These are phyloP conservation scores for Podaxis sp. DNA, from an alignment of 768 basidiomycete species.

Conservation along the genomic window DNA sequence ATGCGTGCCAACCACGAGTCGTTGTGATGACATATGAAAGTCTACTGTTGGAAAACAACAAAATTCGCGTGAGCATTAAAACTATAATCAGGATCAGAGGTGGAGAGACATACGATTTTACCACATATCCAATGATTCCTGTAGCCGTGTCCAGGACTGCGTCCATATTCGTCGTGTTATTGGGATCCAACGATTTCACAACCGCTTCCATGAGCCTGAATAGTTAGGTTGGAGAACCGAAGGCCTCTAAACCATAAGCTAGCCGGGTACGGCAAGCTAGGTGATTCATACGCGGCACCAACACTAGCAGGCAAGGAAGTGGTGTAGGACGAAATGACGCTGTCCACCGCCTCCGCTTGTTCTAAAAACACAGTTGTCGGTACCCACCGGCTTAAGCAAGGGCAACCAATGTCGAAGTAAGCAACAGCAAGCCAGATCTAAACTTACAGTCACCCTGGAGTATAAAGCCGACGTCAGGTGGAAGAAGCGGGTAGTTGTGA, in stretches of 20 bases:
- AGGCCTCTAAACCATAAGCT: slow-evolving; percentile 82
- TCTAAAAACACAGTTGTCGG: slow-evolving; percentile 49
- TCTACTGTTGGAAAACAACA: slow-evolving; percentile 88
- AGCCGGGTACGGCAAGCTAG: slow-evolving; percentile 73
- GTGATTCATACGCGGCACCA: slow-evolving; percentile 59
- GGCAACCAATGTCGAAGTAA: slow-evolving; percentile 13
- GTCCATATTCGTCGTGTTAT: slow-evolving; percentile 69
- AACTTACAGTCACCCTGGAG: slow-evolving; percentile 64
- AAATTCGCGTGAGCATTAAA: background rate
- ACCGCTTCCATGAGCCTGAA: slow-evolving; percentile 91
- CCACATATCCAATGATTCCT: slow-evolving; percentile 93
- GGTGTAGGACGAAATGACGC: slow-evolving; percentile 79
- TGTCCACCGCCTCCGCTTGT: slow-evolving; percentile 62
- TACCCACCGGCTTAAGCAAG: slow-evolving; percentile 46
- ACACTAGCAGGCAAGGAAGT: slow-evolving; percentile 65
- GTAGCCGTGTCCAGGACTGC: slow-evolving; percentile 90
- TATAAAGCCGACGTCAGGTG: slow-evolving; percentile 56
- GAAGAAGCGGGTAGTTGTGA: slow-evolving; percentile 29
- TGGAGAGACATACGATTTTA: slow-evolving; percentile 65
- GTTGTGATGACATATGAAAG: slow-evolving; percentile 85
- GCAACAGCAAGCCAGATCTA: background rate
- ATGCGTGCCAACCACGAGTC: slow-evolving; percentile 88
- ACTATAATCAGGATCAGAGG: background rate
- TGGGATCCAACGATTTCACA: slow-evolving; percentile 95
- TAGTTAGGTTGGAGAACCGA: slow-evolving; percentile 81